phyloP scores from a whole-genome alignment of 345 rosid genomes.

The Chamaenerion angustifolium region DNA sequence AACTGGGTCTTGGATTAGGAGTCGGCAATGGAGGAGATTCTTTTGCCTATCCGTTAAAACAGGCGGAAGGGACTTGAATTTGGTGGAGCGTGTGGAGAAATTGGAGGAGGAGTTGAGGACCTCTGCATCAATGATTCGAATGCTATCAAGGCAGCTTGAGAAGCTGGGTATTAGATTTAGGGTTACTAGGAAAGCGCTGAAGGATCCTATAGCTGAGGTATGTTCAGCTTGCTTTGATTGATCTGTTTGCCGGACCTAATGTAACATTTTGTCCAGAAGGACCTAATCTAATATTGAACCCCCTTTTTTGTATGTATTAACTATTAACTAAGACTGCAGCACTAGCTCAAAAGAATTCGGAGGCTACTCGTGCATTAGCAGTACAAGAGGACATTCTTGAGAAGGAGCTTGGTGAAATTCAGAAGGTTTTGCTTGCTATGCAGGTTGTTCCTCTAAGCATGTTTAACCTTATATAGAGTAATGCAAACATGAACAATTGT shows the following conservation, averaged over 20 bases:
- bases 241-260: background rate
- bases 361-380: constrained; percentile 73
- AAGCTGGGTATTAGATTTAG: constrained; percentile 84
- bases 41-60: constrained; percentile 25
- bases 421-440: constrained; percentile 88
- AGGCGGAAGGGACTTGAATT: constrained; percentile 25
- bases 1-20: constrained; percentile 55
- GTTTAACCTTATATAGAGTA: background rate
- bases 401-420: constrained; percentile 86
- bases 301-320: constrained; percentile 2
- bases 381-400: constrained; percentile 71
- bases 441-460: constrained; percentile 37
- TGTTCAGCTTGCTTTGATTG: too few relatives aligned
- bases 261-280: background rate
- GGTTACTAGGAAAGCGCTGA: constrained; percentile 56
- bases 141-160: constrained; percentile 77
- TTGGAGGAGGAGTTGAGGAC: constrained; percentile 73
- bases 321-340: constrained; percentile 58
- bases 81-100: constrained; percentile 61
- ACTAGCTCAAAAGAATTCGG: constrained; percentile 90
- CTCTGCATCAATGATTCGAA: constrained; percentile 45
- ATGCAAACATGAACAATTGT: background rate
- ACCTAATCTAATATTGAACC: background rate
- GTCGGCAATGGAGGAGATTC: constrained; percentile 60
- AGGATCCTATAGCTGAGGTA: constrained; percentile 78